A percentile compares a stretch with the other conserved stretches of the same genome.
These are phyloP conservation scores for Ogataea kodamae DNA, from an alignment of 805 yeast species.

Conservation along the genomic window DNA sequence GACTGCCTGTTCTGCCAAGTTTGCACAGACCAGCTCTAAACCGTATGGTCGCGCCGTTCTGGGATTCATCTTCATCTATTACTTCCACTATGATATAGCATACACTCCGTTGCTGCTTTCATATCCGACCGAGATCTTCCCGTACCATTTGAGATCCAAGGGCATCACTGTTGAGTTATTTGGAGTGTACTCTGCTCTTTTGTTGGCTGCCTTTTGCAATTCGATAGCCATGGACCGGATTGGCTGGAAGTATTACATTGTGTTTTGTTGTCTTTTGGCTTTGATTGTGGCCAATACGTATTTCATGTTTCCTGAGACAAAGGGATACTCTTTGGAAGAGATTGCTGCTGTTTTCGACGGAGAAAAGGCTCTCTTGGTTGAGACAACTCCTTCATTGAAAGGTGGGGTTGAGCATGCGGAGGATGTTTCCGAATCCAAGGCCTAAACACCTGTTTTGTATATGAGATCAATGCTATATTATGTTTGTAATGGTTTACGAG, in stretches of 20 bases:
- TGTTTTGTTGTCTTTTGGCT: conserved; percentile 33
- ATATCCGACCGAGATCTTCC: conserved; percentile 49
- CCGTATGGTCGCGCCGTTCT: conserved; percentile 27
- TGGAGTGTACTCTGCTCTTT: conserved; percentile 15
- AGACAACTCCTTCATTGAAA: conserved; percentile 9
- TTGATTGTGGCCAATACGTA: conserved; percentile 24
- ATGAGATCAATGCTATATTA: no score
- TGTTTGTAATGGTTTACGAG: conserved; percentile 1
- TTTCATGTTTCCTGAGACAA: conserved; percentile 47
- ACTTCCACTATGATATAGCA: conserved; percentile 41
- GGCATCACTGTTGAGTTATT: conserved; percentile 47
- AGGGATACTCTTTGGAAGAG: conserved; percentile 39
- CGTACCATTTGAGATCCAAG: conserved; percentile 53
- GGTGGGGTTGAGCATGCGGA: conserved; percentile 15
- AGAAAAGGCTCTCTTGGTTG: conserved; percentile 8
- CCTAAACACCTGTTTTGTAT: no score
- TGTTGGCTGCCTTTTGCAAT: conserved; percentile 26
- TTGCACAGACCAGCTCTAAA: conserved; percentile 7
- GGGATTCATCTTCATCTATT: conserved; percentile 28
- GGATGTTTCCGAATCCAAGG: conserved; percentile 2
- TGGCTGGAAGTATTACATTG: conserved; percentile 37
- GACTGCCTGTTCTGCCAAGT: conserved; percentile 46
- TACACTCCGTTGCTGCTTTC: conserved; percentile 45
- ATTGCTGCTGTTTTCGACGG: conserved; percentile 43
- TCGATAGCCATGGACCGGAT: conserved; percentile 39